Conservation (phyloP, 352 stramenopile species). For the Albugo candida region DNA sequence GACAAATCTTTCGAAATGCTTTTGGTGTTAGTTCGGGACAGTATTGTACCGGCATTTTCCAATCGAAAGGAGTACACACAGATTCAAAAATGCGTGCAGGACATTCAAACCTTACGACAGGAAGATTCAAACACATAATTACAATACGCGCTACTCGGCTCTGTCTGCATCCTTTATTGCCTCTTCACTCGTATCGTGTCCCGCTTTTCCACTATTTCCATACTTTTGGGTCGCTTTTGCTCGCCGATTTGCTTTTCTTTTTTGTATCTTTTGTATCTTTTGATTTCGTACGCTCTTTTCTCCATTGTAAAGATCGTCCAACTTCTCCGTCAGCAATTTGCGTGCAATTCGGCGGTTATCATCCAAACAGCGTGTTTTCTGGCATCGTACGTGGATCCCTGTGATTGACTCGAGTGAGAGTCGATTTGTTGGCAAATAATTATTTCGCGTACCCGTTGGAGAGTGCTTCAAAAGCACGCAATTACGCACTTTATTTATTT, state of each 20-base stretch:
- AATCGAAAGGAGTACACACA: no score
- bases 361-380: conserved; percentile 64
- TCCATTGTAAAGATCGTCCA: conserved; percentile 58
- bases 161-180: no score
- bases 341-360: conserved; percentile 55
- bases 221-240: conserved; percentile 48
- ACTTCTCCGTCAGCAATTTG: conserved; percentile 46
- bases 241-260: conserved; percentile 38
- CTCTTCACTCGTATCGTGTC: no score
- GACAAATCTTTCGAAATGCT: no score
- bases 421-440: background rate
- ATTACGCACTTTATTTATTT: conserved; percentile 85
- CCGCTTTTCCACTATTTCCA: no score
- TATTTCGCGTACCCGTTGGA: conserved; percentile 19
- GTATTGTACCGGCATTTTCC: no score
- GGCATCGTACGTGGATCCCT: conserved; percentile 43
- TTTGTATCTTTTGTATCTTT: conserved; percentile 46
- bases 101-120: no score
- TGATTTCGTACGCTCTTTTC: conserved; percentile 26
- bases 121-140: no score
- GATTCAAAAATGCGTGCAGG: no score
- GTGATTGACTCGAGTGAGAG: background rate
- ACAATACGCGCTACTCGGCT: no score
- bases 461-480: conserved; percentile 73
- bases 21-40: no score